Evolutionary conservation across 345 rosid genomes (phyloP).

Genomic region (Lagerstroemia speciosa): DNA sequence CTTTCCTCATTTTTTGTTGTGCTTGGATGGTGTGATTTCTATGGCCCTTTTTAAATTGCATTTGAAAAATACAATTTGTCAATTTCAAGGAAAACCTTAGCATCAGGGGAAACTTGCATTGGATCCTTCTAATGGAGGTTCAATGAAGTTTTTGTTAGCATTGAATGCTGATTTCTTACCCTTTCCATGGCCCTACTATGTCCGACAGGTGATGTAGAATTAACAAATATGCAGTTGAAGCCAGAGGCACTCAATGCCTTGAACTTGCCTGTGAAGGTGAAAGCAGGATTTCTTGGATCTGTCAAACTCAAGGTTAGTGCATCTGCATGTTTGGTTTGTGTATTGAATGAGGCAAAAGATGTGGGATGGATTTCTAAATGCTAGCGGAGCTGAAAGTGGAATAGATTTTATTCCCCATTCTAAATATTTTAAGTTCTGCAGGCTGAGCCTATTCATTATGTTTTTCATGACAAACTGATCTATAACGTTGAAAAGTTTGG

Average conservation of each 20-base stretch:
- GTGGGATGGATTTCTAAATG: background rate
- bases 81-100: background rate
- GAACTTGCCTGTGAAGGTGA: conserved; percentile 93
- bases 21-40: background rate
- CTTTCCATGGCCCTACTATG: background rate
- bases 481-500: background rate
- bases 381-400: background rate
- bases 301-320: conserved; percentile 89
- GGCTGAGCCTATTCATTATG: background rate
- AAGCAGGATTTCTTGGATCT: conserved; percentile 98
- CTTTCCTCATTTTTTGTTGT: background rate
- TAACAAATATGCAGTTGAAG: conserved; percentile 92
- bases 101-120: background rate
- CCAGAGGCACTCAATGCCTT: conserved; percentile 97
- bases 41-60: background rate
- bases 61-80: background rate
- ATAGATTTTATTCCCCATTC: conserved; percentile 2
- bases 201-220: conserved; percentile 75
- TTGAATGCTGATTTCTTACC: background rate
- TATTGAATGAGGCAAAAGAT: background rate
- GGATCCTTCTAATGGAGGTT: background rate
- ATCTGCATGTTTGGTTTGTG: background rate
- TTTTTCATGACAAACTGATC: background rate
- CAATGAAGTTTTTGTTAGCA: too few relatives aligned
- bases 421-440: background rate